A percentile compares a stretch with the other conserved stretches of the same genome.
Evolutionary conservation across 164 flowering plant species (phyloP).

Genomic region (Warburgia ugandensis): DNA sequence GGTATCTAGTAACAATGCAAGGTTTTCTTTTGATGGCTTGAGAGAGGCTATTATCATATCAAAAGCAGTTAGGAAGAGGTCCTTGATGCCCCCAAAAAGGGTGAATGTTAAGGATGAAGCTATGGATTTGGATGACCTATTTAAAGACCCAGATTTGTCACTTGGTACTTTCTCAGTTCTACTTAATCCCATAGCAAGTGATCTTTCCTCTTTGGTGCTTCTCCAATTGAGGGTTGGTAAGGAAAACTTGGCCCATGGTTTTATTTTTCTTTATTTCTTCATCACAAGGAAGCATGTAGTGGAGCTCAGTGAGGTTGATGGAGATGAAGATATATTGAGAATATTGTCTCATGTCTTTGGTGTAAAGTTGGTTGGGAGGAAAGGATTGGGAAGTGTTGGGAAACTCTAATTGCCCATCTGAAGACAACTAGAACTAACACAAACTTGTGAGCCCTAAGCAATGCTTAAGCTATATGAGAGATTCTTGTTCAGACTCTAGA

Average conservation of each 20-base stretch:
- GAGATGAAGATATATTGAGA: constrained; percentile 47
- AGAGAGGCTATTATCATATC: constrained; percentile 92
- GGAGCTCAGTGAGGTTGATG: constrained; percentile 44
- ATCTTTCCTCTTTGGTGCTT: constrained; percentile 36
- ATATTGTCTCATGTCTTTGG: constrained; percentile 29
- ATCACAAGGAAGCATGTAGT: constrained; percentile 43
- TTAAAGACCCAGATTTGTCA: constrained; percentile 47
- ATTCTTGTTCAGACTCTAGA: too few relatives aligned
- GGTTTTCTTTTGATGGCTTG: constrained; percentile 91
- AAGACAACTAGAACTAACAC: constrained; percentile 22
- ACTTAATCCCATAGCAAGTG: constrained; percentile 50
- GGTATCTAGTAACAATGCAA: constrained; percentile 98
- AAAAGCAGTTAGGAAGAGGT: constrained; percentile 56
- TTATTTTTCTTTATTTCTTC: constrained; percentile 45
- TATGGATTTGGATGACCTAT: constrained; percentile 40
- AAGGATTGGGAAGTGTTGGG: constrained; percentile 39
- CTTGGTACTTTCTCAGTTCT: constrained; percentile 57
- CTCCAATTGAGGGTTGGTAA: constrained; percentile 40
- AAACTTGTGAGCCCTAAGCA: background rate
- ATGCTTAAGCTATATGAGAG: too few relatives aligned
- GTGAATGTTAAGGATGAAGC: constrained; percentile 23
- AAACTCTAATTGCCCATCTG: constrained; percentile 43
- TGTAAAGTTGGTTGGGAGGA: constrained; percentile 55
- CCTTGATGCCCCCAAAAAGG: constrained; percentile 15
- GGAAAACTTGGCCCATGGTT: constrained; percentile 14